Percentiles rank a stretch among this genome's conserved stretches.
Evolutionary conservation across 805 yeast species (phyloP).

Genomic region (Saccharomycopsis javanensis): DNA sequence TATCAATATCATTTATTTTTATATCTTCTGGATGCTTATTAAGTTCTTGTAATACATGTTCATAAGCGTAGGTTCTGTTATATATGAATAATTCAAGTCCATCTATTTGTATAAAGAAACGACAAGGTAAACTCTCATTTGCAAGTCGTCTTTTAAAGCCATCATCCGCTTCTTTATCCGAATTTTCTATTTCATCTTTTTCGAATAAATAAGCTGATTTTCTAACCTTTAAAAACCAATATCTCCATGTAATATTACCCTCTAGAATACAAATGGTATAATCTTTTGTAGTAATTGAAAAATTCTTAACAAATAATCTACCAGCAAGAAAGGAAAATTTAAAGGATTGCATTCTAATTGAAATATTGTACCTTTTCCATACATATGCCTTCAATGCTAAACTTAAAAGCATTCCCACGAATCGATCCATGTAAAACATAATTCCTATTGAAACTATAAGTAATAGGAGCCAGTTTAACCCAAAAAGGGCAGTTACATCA

Average conservation of each 20-base stretch:
- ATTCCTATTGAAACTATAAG: conserved; percentile 52
- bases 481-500: conserved; percentile 38
- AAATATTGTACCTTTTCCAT: conserved; percentile 54
- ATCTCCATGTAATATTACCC: conserved; percentile 80
- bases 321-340: conserved; percentile 79
- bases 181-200: conserved; percentile 17
- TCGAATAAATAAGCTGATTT: conserved; percentile 20
- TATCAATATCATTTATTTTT: not conserved
- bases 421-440: conserved; percentile 68
- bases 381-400: conserved; percentile 39
- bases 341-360: conserved; percentile 60
- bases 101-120: conserved; percentile 48
- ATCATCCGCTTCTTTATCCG: conserved; percentile 10
- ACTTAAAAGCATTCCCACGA: conserved; percentile 53
- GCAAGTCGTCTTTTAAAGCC: conserved; percentile 21
- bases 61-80: conserved; percentile 73
- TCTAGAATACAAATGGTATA: conserved; percentile 60
- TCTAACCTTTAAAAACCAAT: conserved; percentile 57
- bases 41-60: conserved; percentile 40
- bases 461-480: conserved; percentile 73
- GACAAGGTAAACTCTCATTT: conserved; percentile 44
- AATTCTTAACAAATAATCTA: conserved; percentile 63
- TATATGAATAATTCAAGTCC: conserved; percentile 81
- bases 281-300: conserved; percentile 65
- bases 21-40: conserved; percentile 18